Conservation (phyloP, 768 basidiomycete species). For the Boletus eberwhitei region DNA sequence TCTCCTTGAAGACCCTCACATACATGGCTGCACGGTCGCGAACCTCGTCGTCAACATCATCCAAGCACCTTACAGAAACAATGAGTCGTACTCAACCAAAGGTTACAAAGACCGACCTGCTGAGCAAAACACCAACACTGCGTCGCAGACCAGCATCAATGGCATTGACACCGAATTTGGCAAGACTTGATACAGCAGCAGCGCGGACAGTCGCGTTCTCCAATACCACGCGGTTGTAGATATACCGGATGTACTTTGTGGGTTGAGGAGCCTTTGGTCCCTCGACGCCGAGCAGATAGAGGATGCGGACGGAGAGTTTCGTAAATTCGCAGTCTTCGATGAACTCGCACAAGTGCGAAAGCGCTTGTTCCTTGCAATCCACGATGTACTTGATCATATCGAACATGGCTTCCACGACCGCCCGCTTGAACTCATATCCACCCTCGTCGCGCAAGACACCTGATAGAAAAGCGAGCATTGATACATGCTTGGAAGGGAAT, state of each 20-base stretch:
- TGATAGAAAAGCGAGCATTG: constrained; percentile 96
- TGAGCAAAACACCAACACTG: constrained; percentile 85
- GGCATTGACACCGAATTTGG: constrained; percentile 94
- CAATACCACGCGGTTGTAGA: constrained; percentile 98
- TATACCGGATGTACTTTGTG: constrained; percentile 98
- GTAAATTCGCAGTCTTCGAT: constrained; percentile 99
- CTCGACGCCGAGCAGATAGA: constrained; percentile 93
- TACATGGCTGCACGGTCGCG: constrained; percentile 97
- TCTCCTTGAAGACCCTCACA: constrained; percentile 77
- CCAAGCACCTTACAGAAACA: constrained; percentile 66
- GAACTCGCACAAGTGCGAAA: constrained; percentile 98
- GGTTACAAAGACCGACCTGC: constrained; percentile 49
- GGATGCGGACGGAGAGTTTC: constrained; percentile 94
- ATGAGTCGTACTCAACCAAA: background rate
- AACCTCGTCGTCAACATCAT: constrained; percentile 99
- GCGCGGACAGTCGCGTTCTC: constrained; percentile 98
- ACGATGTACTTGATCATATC: constrained; percentile 99
- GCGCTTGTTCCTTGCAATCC: constrained; percentile 95
- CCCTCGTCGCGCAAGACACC: constrained; percentile 97
- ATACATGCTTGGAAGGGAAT: constrained; percentile 94
- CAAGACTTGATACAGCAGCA: constrained; percentile 90
- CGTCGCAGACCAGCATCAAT: constrained; percentile 73
- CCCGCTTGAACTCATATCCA: constrained; percentile 98
- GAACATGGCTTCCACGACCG: constrained; percentile 98
- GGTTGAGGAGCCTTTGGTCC: constrained; percentile 96